Evolutionary conservation across 805 yeast genomes (phyloP), one percentile per base, ranked within the genome.

Genomic region (Pichia nakasei): DNA sequence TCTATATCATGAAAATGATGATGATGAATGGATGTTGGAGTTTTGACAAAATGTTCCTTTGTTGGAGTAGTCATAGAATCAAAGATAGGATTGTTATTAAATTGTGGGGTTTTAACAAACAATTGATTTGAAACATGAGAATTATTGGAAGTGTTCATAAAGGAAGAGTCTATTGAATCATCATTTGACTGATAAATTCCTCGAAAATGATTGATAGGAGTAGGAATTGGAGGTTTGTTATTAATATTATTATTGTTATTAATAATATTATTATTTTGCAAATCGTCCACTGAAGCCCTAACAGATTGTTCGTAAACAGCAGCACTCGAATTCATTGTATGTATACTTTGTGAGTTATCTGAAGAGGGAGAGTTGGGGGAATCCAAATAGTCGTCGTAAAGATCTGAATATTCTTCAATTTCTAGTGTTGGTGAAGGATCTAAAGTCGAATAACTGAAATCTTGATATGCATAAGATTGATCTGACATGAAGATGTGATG

Each of bases 381-480:
- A 18, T 48, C 48, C 34, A 60, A 17, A 38, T 59, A 60, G 21
- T 55, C 60, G 31, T 60, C 64, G 39, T 60, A 60, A 2, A 59
- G 41, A 24, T 57, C 61, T 0, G 60, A 53, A 22, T 51, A 48
- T 13, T 58, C 60, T 4, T 45, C 45, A 43, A 48, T 41, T 18
- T 39, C 42, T 8, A 48, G 21, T 29, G 48, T 37, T 12, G 42
- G 29, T 21, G 38, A 32, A 4, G 50, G 55, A 46, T 50, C 52
- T 39, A 50, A 37, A 5, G 41, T 35, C 7, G 18, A 8, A 35
- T 38, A 37, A 12, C 35, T 29, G 33, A 21, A 45, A 7, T 36
- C 29, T 12, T 33, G 4, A 13, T 9, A 5, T 15, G n/a, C 18
- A 11, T 8, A 3, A 17, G 37, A 17, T 6, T 29, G 32, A 29